phyloP scores from a whole-genome alignment of 2,329 filamentous ascomycete genomes.

The Neofusicoccum kwambonambiense region DNA sequence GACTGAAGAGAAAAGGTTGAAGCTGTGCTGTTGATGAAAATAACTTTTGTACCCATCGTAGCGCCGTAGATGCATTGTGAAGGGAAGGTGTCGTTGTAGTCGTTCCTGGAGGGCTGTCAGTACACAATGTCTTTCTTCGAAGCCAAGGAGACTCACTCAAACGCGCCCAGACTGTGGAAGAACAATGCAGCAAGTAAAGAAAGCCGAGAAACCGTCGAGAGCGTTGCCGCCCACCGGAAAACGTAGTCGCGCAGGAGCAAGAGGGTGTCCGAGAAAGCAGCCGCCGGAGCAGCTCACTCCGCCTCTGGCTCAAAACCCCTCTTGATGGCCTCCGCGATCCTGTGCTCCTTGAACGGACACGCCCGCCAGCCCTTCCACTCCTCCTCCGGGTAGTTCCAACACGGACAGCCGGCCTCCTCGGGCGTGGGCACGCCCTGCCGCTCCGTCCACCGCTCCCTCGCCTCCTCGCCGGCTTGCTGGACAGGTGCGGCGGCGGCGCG shows the following conservation, averaged over 20 bases:
- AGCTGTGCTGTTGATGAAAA: too few relatives aligned
- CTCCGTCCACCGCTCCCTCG: slow-evolving; percentile 40
- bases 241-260: too few relatives aligned
- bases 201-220: too few relatives aligned
- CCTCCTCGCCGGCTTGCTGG: background rate
- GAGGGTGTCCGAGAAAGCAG: too few relatives aligned
- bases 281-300: background rate
- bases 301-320: background rate
- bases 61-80: background rate
- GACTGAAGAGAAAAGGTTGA: too few relatives aligned
- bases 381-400: background rate
- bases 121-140: background rate
- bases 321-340: background rate
- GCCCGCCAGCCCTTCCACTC: slow-evolving; percentile 8
- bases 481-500: background rate
- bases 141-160: too few relatives aligned
- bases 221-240: too few relatives aligned
- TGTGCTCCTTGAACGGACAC: background rate
- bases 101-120: background rate
- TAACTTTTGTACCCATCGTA: too few relatives aligned
- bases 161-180: too few relatives aligned
- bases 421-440: background rate
- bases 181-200: too few relatives aligned
- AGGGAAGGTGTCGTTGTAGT: background rate
- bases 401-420: background rate